Base-by-base conservation (phyloP, 1,284 basidiomycete genomes). In the Mrakiaceae sp. region DNA sequence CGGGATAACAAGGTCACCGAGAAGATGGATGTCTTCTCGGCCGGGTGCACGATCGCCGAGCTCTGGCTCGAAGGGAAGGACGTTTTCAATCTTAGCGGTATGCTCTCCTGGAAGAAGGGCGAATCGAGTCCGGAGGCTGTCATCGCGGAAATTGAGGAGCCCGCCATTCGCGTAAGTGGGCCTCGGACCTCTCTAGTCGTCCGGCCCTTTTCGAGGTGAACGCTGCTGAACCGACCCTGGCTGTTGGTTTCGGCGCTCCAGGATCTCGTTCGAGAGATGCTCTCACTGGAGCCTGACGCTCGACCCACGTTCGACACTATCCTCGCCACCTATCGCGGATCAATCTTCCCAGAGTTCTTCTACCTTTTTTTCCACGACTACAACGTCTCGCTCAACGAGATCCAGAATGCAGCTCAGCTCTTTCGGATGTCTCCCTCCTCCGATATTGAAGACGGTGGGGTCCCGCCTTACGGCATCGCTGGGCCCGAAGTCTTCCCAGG, bases 1-100 rank as follows among this genome's bases (percentile, higher is more conserved):
- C 75, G 81, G 42, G 87, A 94, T 67, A 87, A 86, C 5, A 86
- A 82, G 70, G 86, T 98, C 39, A 93, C 90, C 0, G 93, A 99
- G 75, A 82, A 89, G 3, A 98, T 99, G 96, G 96, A 99, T 74
- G 90, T 95, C 61, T 99, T 98, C 73, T 92, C 92, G 67, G 83
- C 86, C 0, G 96, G 96, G 46, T 98, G 95, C 74, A 94, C 98
- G 14, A 84, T 98, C 47, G 91, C 94, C 0, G 96, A 99, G 76
- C 81, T 98, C 67, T 98, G 96, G 80, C 81, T 94, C 53, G 96
- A 99, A 73, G 96, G 96, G 0, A 85, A 89, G 0, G 90, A 90
- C 1, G 82, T 96, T 50, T 98, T 98, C 78, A 95, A 90, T 0
- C 81, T 98, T 56, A 92, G 89, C 72, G 95, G 98, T 73, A 79